A percentile compares a stretch with the other conserved stretches of the same genome.
Conservation (phyloP, 306 rosid species). For the Malus fusca region DNA sequence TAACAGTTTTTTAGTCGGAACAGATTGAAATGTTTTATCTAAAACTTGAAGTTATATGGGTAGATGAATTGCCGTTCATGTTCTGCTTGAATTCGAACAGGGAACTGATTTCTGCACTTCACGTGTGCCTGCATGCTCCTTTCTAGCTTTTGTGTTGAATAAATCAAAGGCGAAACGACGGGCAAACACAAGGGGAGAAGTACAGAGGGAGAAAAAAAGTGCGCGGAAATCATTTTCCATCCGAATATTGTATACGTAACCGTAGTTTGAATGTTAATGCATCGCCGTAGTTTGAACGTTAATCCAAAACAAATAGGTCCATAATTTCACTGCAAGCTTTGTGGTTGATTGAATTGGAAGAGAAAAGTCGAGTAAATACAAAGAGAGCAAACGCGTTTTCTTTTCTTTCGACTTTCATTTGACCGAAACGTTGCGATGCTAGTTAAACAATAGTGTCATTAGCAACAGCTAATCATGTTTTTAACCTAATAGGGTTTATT, state of each 20-base stretch:
- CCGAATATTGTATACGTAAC: not conserved
- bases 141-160: not conserved
- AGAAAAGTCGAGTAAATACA: not conserved
- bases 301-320: not conserved
- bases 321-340: constrained; percentile 4
- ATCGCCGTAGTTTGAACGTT: not conserved
- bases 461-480: not conserved
- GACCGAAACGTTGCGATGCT: not conserved
- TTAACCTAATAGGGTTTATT: not conserved
- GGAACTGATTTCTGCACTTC: not conserved
- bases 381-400: not conserved
- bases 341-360: not conserved
- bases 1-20: not conserved
- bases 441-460: not conserved
- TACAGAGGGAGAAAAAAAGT: no score
- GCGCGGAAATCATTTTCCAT: not conserved
- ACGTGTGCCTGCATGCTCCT: no score
- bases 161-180: not conserved
- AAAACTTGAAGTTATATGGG: no score
- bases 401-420: not conserved
- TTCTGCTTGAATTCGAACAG: no score
- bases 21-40: no score
- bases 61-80: no score
- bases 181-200: not conserved
- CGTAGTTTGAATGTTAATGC: not conserved